Evolutionary conservation across 352 stramenopile genomes (phyloP).

Genomic region (Globisporangium irregulare): DNA sequence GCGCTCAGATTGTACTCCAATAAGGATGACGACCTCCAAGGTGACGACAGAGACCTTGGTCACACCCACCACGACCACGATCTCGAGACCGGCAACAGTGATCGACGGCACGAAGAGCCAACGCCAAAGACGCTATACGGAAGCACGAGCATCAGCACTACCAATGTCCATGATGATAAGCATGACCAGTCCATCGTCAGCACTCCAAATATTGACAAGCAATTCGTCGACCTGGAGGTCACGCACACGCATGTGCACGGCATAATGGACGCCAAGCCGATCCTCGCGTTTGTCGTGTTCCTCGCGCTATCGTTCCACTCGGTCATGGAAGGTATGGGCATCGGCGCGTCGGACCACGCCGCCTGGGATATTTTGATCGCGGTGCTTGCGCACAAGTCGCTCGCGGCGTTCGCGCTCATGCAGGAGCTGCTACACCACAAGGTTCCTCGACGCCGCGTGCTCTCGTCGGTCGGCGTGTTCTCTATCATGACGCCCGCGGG

Average conservation of each 20-base stretch:
- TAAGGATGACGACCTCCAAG: background rate
- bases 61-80: conserved; percentile 12
- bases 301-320: conserved; percentile 82
- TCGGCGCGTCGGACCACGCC: conserved; percentile 51
- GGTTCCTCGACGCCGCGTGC: conserved; percentile 32
- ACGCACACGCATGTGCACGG: conserved; percentile 61
- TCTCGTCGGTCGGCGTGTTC: conserved; percentile 52
- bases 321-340: conserved; percentile 82
- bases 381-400: conserved; percentile 81
- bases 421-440: conserved; percentile 73
- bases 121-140: background rate
- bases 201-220: background rate
- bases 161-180: background rate
- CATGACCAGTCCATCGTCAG: background rate
- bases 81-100: conserved; percentile 12
- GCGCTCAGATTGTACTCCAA: background rate
- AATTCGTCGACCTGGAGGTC: conserved; percentile 20
- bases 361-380: conserved; percentile 79
- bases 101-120: background rate
- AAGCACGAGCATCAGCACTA: background rate
- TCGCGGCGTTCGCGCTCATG: conserved; percentile 69
- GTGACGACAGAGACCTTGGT: background rate
- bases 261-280: conserved; percentile 58
- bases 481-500: conserved; percentile 73
- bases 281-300: conserved; percentile 75